phyloP scores from a whole-genome alignment of 495 filamentous ascomycete genomes.

The Cryomyces antarcticus region DNA sequence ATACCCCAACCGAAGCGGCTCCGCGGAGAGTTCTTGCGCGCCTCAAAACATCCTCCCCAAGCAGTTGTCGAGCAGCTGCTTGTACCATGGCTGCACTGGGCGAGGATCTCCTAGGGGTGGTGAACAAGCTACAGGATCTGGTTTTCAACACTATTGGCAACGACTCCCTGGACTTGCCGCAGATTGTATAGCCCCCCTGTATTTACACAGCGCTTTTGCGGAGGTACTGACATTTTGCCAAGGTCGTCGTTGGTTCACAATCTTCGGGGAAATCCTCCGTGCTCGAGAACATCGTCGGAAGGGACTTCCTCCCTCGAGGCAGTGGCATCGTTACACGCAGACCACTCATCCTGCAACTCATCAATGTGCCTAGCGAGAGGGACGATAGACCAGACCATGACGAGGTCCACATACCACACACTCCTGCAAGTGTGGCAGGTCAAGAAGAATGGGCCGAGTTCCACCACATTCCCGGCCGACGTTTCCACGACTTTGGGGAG shows the following conservation, averaged over 20 bases:
- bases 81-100: constrained; percentile 48
- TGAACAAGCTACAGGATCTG: constrained; percentile 93
- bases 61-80: no score
- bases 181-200: constrained; percentile 56
- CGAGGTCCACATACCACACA: constrained; percentile 46
- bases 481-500: constrained; percentile 76
- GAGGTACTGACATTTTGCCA: constrained; percentile 2
- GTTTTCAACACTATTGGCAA: constrained; percentile 99
- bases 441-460: constrained; percentile 93
- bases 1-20: no score
- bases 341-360: constrained; percentile 89
- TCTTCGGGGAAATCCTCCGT: constrained; percentile 99
- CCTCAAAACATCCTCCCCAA: no score
- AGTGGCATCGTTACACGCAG: constrained; percentile 90
- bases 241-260: constrained; percentile 98
- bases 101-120: constrained; percentile 76
- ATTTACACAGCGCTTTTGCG: neutral
- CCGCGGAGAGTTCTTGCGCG: no score
- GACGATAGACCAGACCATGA: constrained; percentile 43
- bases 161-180: constrained; percentile 89
- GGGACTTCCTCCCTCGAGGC: constrained; percentile 90
- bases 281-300: constrained; percentile 93
- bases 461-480: constrained; percentile 73
- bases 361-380: constrained; percentile 79
- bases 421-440: constrained; percentile 44